A percentile compares a stretch with the other conserved stretches of the same genome.
phyloP scores from a whole-genome alignment of 2,329 filamentous ascomycete species.

The Scedosporium minutisporum region DNA sequence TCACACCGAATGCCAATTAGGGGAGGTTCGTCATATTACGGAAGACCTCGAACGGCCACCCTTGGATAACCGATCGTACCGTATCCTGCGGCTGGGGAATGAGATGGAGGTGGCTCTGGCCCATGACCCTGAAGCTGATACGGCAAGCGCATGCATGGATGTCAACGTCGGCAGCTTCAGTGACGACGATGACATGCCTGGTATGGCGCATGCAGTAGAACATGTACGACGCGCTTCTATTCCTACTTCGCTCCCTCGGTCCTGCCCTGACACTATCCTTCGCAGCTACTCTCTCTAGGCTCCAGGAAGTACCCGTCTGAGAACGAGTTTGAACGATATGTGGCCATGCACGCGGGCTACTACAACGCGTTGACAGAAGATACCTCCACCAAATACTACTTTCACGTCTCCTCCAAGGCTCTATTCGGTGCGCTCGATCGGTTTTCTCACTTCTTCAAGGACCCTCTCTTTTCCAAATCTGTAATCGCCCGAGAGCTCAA shows the following conservation, averaged over 20 bases:
- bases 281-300: constrained; percentile 94
- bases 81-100: constrained; percentile 77
- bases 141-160: no score
- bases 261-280: background rate
- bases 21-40: constrained; percentile 33
- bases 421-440: constrained; percentile 77
- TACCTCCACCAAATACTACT: constrained; percentile 96
- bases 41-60: constrained; percentile 73
- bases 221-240: constrained; percentile 44
- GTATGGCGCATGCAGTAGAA: constrained; percentile 93
- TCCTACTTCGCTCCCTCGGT: background rate
- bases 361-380: constrained; percentile 92
- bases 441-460: constrained; percentile 89
- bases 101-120: no score
- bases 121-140: no score
- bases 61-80: constrained; percentile 77
- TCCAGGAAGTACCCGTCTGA: constrained; percentile 95
- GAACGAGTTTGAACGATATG: constrained; percentile 91
- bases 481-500: constrained; percentile 79
- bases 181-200: constrained; percentile 81
- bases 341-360: constrained; percentile 79
- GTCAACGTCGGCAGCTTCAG: constrained; percentile 93
- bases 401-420: constrained; percentile 80
- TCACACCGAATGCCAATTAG: background rate
- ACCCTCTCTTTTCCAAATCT: constrained; percentile 74